Conservation (phyloP, 805 yeast genomes). For the Candida stauntonica region DNA sequence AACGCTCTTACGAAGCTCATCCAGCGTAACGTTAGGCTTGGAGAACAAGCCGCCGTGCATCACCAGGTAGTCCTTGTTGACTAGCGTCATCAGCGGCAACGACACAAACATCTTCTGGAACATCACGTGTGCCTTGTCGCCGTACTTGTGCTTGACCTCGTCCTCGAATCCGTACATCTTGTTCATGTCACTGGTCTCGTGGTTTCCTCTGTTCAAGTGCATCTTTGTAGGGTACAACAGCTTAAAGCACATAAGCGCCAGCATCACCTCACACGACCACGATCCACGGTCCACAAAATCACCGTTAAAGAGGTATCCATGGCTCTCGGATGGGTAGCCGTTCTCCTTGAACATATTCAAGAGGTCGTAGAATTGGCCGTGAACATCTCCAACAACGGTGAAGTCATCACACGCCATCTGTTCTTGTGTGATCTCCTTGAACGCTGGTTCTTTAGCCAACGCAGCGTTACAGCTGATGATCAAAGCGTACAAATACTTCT, state of each 20-base stretch:
- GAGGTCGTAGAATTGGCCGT: slow-evolving; percentile 93
- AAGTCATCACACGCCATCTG: slow-evolving; percentile 30
- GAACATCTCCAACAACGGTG: slow-evolving; percentile 96
- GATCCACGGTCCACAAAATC: slow-evolving; percentile 98
- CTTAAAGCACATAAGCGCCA: slow-evolving; percentile 73
- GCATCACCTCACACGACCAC: slow-evolving; percentile 96
- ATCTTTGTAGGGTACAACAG: slow-evolving; percentile 65
- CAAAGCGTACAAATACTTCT: slow-evolving; percentile 77
- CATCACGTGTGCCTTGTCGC: slow-evolving; percentile 71
- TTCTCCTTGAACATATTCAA: slow-evolving; percentile 70
- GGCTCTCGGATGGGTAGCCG: slow-evolving; percentile 63
- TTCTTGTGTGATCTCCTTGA: slow-evolving; percentile 59
- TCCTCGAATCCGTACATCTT: slow-evolving; percentile 95
- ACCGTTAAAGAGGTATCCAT: slow-evolving; percentile 86
- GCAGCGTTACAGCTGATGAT: slow-evolving; percentile 65
- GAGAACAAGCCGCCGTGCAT: slow-evolving; percentile 97
- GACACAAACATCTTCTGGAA: slow-evolving; percentile 84
- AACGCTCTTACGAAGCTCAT: slow-evolving; percentile 68
- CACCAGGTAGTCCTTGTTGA: slow-evolving; percentile 74
- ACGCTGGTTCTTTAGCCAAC: slow-evolving; percentile 61
- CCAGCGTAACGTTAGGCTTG: slow-evolving; percentile 62
- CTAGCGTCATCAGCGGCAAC: slow-evolving; percentile 79
- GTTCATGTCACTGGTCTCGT: slow-evolving; percentile 96
- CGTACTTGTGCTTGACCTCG: slow-evolving; percentile 88
- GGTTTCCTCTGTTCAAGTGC: slow-evolving; percentile 89